Percentiles rank a stretch among this genome's conserved stretches.
Evolutionary conservation across 805 yeast genomes (phyloP).

Genomic region (Trichomonascus vanleenenianus): DNA sequence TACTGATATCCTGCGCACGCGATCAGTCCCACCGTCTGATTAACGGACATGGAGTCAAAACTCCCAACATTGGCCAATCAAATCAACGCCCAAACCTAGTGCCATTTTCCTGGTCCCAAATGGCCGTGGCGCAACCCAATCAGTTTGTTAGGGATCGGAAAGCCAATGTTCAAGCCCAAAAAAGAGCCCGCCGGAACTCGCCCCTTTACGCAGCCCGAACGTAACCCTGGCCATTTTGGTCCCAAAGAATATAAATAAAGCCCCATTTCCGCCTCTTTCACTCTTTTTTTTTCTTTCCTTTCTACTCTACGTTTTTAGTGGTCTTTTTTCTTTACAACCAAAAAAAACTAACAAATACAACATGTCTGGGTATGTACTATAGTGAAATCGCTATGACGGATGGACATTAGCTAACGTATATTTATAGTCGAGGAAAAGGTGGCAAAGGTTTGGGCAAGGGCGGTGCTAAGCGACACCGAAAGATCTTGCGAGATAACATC

Average conservation of each 20-base stretch:
- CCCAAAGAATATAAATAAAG: background rate
- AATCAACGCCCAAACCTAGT: too few relatives aligned
- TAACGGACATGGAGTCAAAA: too few relatives aligned
- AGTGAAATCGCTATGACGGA: background rate
- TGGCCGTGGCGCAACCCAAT: too few relatives aligned
- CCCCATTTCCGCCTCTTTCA: background rate
- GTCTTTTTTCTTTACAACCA: background rate
- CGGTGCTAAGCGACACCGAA: slow-evolving; percentile 99
- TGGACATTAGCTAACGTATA: slow-evolving; percentile 25
- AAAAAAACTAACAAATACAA: slow-evolving; percentile 1
- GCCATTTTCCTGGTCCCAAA: too few relatives aligned
- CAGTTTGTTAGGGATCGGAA: too few relatives aligned
- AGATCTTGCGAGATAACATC: slow-evolving; percentile 97
- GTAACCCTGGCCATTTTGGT: background rate
- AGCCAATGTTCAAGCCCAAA: too few relatives aligned
- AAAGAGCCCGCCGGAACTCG: too few relatives aligned
- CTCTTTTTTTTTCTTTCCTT: too few relatives aligned
- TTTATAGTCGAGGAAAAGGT: slow-evolving; percentile 99
- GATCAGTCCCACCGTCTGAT: too few relatives aligned
- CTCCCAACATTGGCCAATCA: too few relatives aligned
- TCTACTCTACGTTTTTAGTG: background rate
- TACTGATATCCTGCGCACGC: too few relatives aligned
- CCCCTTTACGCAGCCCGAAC: too few relatives aligned
- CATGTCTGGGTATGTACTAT: slow-evolving; percentile 4
- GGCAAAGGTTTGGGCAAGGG: slow-evolving; percentile 99